These are phyloP conservation scores for Astrothelium subdiscretum DNA, from an alignment of 495 filamentous ascomycete genomes.

Conservation along the genomic window DNA sequence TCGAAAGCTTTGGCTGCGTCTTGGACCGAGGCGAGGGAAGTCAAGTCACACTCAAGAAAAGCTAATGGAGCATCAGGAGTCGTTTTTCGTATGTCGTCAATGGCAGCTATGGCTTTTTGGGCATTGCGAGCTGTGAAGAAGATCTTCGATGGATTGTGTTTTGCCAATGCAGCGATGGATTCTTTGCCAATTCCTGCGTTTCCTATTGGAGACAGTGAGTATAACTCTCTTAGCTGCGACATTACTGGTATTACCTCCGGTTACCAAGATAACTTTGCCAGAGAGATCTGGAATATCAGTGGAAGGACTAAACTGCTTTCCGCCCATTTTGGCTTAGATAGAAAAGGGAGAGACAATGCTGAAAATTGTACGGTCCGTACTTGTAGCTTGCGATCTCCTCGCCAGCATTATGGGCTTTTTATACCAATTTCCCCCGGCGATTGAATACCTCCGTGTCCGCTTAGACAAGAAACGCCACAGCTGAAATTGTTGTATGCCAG, in stretches of 20 bases:
- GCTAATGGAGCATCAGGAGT: constrained; percentile 3
- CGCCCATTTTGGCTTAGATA: background rate
- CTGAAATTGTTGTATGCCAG: too few relatives aligned
- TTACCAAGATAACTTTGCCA: constrained; percentile 17
- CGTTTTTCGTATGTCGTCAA: constrained; percentile 6
- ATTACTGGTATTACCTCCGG: constrained; percentile 5
- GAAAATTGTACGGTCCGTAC: too few relatives aligned
- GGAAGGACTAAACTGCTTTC: constrained; percentile 3
- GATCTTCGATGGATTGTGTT: constrained; percentile 10
- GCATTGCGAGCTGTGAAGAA: constrained; percentile 14
- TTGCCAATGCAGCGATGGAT: constrained; percentile 12
- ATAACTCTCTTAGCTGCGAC: background rate
- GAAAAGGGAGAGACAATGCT: background rate
- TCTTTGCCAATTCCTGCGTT: constrained; percentile 11
- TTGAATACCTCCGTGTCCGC: too few relatives aligned
- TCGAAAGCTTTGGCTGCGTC: constrained; percentile 10
- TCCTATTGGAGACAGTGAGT: background rate
- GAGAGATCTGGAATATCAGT: constrained; percentile 15
- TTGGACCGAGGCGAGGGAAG: constrained; percentile 10
- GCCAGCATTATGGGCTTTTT: too few relatives aligned
- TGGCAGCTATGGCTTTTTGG: constrained; percentile 7
- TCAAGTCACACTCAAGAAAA: constrained; percentile 15
- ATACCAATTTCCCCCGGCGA: too few relatives aligned
- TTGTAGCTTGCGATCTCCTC: too few relatives aligned
- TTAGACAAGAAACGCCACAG: too few relatives aligned